Evolutionary conservation across 73 alveolate species (phyloP).

Genomic region (Tetrahymena malaccensis): DNA sequence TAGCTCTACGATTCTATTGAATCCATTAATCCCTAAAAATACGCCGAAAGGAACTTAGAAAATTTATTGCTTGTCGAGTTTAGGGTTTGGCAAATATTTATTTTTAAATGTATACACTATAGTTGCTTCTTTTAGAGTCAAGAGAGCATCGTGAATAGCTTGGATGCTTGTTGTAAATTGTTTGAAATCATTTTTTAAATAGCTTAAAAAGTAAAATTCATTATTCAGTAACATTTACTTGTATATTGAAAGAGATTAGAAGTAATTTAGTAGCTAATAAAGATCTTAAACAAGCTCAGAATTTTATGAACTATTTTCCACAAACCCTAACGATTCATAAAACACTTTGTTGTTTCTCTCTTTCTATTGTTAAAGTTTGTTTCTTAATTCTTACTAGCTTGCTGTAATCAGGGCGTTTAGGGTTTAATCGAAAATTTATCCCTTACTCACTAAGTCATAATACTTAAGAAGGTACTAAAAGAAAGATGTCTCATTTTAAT

Average conservation of each 20-base stretch:
- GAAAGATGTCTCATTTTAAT: not conserved
- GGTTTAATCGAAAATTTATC: not conserved
- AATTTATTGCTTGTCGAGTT: not conserved
- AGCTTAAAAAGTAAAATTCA: not conserved
- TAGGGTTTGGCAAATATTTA: not conserved
- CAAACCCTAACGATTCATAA: not conserved
- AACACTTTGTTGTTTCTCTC: not conserved
- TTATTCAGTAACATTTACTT: not conserved
- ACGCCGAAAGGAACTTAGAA: not conserved
- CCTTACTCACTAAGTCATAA: not conserved
- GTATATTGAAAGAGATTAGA: not conserved
- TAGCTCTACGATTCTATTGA: not conserved
- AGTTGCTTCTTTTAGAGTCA: not conserved
- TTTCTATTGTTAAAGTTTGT: not conserved
- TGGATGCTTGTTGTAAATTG: not conserved
- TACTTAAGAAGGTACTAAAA: not conserved
- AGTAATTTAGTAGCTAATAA: not conserved
- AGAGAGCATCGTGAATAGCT: not conserved
- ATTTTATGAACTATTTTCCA: not conserved
- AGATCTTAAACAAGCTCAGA: not conserved
- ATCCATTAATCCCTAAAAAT: not conserved
- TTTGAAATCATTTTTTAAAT: not conserved
- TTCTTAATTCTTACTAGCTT: not conserved
- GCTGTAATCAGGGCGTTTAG: not conserved
- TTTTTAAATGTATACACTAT: not conserved